Evolutionary conservation across 805 yeast species (phyloP), one percentile per base, ranked within the genome.

Genomic region (Saturnispora kantuleensis): DNA sequence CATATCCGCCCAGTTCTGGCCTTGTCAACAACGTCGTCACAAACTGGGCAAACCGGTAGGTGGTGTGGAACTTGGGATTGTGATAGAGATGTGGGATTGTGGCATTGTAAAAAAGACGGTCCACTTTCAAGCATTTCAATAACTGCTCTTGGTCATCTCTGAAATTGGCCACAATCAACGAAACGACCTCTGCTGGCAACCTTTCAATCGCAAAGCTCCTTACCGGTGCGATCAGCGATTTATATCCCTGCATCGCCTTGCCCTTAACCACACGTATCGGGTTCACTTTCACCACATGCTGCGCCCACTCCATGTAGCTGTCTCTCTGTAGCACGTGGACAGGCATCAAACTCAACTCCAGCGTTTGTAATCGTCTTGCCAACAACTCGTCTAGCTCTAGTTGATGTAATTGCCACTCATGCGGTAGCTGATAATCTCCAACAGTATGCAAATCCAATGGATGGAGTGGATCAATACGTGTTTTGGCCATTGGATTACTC

Each of bases 31-130:
- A 60, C 5, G 79, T 71, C 2, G 88, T 71, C 5, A 87, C 77
- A 54, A 87, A 79, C 60, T 87, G 95, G 0, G 86, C 93, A 37
- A 84, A 74, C 35, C 95, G 66, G 57, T 83, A 87, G 6, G 89
- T 80, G 2, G 94, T 79, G 0, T 77, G 73, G 51, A 87, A 73
- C 11, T 54, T 48, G 3, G 89, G 77, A 7, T 61, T 49, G 11
- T 65, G 55, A 58, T 84, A 87, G 10, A 86, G 60, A 18, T 70
- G 66, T 5, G 71, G 71, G 51, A 77, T 74, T 2, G 81, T 71
- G 6, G 76, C 63, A 31, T 56, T 58, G 56, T 79, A 72, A 51
- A 82, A 71, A 31, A 62, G 55, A 46, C 66, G 73, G 56, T 70
- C 69, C 7, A 80, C 77, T 45, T 71, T 74, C 11, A 84, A 59